phyloP scores from a whole-genome alignment of 2,329 filamentous ascomycete species.

The Thielaviopsis ethacetica region DNA sequence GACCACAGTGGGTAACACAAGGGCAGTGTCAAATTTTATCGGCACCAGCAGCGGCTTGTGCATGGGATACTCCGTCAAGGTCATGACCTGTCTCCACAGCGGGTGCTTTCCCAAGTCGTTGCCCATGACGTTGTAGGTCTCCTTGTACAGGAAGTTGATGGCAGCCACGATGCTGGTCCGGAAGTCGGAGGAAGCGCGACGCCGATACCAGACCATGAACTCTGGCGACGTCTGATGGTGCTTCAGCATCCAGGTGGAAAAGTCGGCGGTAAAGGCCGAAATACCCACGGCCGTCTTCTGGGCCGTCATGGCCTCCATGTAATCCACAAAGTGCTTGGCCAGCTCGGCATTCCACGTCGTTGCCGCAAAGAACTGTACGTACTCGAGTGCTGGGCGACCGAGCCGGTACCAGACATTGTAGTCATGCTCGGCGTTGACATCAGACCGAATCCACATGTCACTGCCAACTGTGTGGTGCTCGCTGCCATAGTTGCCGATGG shows the following conservation, averaged over 20 bases:
- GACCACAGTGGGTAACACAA: slow-evolving; percentile 38
- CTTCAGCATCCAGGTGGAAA: slow-evolving; percentile 37
- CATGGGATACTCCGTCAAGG: slow-evolving; percentile 21
- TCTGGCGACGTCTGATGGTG: slow-evolving; percentile 25
- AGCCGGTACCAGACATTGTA: slow-evolving; percentile 49
- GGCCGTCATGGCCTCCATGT: slow-evolving; percentile 25
- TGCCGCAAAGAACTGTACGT: slow-evolving; percentile 40
- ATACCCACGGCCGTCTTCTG: slow-evolving; percentile 27
- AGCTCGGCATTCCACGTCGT: slow-evolving; percentile 60
- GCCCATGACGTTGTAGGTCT: slow-evolving; percentile 35
- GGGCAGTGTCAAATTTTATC: background rate
- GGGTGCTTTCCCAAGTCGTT: slow-evolving; percentile 21
- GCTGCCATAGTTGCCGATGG: slow-evolving; percentile 48
- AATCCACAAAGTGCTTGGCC: slow-evolving; percentile 58
- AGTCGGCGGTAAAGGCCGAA: slow-evolving; percentile 38
- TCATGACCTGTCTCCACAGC: slow-evolving; percentile 37
- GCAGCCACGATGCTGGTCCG: slow-evolving; percentile 43
- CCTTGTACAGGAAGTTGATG: slow-evolving; percentile 46
- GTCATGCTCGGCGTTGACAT: slow-evolving; percentile 20
- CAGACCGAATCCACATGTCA: slow-evolving; percentile 49
- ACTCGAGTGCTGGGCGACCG: slow-evolving; percentile 37
- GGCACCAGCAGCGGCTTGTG: slow-evolving; percentile 10
- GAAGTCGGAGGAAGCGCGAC: slow-evolving; percentile 41
- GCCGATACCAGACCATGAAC: slow-evolving; percentile 38
- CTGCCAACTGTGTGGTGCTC: slow-evolving; percentile 29